These are phyloP conservation scores for Jatropha multifida DNA, from an alignment of 441 rosid genomes.

Conservation along the genomic window DNA sequence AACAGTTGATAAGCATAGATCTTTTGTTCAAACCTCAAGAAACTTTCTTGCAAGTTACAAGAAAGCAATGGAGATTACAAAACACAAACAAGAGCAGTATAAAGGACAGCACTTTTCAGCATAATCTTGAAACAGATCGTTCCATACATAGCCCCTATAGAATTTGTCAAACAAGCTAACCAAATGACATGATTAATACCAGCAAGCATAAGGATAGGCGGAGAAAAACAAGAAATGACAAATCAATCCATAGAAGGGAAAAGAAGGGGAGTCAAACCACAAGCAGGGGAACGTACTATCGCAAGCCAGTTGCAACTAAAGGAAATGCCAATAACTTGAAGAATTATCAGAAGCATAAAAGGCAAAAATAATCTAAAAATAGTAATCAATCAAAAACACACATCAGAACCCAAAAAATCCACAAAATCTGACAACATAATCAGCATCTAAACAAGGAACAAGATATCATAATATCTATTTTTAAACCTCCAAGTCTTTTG, in stretches of 20 bases:
- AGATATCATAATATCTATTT: too few species aligned
- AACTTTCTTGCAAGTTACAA: too few species aligned
- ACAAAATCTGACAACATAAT: background rate
- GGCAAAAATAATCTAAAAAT: background rate
- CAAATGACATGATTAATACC: background rate
- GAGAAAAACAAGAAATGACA: background rate
- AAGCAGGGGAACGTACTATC: background rate
- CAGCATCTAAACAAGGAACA: too few species aligned
- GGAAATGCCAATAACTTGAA: background rate
- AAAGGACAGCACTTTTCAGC: background rate
- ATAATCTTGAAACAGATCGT: background rate
- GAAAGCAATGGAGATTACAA: background rate
- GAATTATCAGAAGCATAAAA: constrained; percentile 7
- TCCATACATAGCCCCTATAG: background rate
- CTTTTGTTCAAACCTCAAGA: too few species aligned
- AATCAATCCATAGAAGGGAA: background rate
- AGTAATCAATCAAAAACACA: constrained; percentile 9
- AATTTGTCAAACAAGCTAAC: background rate
- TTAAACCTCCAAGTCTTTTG: too few species aligned
- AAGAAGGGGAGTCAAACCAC: background rate
- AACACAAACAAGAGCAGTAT: background rate
- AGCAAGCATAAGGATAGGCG: background rate
- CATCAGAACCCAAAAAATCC: background rate
- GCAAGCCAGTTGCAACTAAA: background rate
- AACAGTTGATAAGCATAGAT: too few species aligned